These are phyloP conservation scores for Phytophthora hibernalis DNA, from an alignment of 352 stramenopile genomes.

Conservation along the genomic window DNA sequence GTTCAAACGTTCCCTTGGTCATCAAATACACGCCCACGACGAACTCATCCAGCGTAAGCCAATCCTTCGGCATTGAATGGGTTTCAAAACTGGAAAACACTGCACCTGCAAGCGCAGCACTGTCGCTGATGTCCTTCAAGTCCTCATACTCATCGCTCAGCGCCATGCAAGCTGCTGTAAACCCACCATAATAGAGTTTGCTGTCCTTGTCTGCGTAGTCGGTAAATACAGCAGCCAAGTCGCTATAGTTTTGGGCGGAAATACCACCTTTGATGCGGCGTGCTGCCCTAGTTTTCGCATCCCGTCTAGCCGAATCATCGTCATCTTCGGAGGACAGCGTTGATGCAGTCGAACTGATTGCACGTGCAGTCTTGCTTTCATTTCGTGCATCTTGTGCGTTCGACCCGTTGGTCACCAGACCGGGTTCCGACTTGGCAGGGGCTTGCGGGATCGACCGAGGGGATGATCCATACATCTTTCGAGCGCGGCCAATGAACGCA, in stretches of 20 bases:
- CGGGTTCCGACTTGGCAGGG: slow-evolving; percentile 4
- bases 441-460: slow-evolving; percentile 22
- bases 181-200: slow-evolving; percentile 73
- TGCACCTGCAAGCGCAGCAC: slow-evolving; percentile 64
- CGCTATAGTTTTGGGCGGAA: slow-evolving; percentile 58
- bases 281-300: slow-evolving; percentile 28
- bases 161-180: slow-evolving; percentile 64
- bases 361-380: not conserved
- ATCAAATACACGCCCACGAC: slow-evolving; percentile 84
- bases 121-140: slow-evolving; percentile 66
- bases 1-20: slow-evolving; percentile 79
- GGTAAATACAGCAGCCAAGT: slow-evolving; percentile 57
- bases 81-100: slow-evolving; percentile 83
- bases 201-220: slow-evolving; percentile 57
- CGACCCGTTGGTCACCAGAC: not conserved
- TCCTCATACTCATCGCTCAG: slow-evolving; percentile 69
- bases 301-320: slow-evolving; percentile 11
- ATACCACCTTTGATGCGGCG: slow-evolving; percentile 57
- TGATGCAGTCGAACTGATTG: not conserved
- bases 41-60: slow-evolving; percentile 81
- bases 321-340: slow-evolving; percentile 3
- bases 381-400: slow-evolving; percentile 1
- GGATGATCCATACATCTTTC: slow-evolving; percentile 55
- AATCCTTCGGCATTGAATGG: slow-evolving; percentile 63
- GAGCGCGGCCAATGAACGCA: slow-evolving; percentile 75